These are phyloP conservation scores for Hibiscus tridactylites DNA, from an alignment of 345 rosid species.

Conservation along the genomic window DNA sequence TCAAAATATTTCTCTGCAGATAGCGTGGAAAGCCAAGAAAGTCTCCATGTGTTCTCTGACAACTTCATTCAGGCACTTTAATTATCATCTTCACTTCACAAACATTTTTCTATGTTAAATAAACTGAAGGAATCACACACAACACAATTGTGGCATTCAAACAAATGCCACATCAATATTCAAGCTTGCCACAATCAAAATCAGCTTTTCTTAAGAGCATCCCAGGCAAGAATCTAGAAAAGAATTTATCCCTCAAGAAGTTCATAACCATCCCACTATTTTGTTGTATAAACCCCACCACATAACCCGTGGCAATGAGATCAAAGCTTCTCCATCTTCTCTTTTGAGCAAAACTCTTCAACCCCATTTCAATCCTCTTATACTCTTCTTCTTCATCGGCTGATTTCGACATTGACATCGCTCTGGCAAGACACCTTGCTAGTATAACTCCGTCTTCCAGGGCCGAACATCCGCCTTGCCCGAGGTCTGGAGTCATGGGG, in stretches of 20 bases:
- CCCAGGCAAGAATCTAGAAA: conserved; percentile 3
- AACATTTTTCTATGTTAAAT: background rate
- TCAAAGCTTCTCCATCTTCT: conserved; percentile 49
- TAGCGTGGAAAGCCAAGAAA: too few relatives aligned
- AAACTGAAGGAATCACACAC: too few relatives aligned
- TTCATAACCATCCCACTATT: conserved; percentile 14
- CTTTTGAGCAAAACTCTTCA: conserved; percentile 24
- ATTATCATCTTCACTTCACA: background rate
- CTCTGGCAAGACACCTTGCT: conserved; percentile 38
- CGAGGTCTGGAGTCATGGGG: conserved; percentile 44
- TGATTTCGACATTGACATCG: conserved; percentile 1
- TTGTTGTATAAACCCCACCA: conserved; percentile 29
- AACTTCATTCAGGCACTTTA: background rate
- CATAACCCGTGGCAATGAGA: conserved; percentile 25
- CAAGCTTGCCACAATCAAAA: conserved; percentile 35
- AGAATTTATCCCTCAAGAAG: conserved; percentile 22
- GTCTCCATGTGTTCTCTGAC: too few relatives aligned
- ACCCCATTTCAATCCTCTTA: conserved; percentile 29
- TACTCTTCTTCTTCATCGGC: conserved; percentile 9
- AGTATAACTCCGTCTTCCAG: conserved; percentile 37
- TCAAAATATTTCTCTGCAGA: too few relatives aligned
- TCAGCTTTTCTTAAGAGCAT: conserved; percentile 7
- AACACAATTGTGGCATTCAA: background rate
- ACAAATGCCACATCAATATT: background rate
- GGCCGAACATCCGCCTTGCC: conserved; percentile 38